phyloP scores from a whole-genome alignment of 805 yeast species.

The Metschnikowia matae region DNA sequence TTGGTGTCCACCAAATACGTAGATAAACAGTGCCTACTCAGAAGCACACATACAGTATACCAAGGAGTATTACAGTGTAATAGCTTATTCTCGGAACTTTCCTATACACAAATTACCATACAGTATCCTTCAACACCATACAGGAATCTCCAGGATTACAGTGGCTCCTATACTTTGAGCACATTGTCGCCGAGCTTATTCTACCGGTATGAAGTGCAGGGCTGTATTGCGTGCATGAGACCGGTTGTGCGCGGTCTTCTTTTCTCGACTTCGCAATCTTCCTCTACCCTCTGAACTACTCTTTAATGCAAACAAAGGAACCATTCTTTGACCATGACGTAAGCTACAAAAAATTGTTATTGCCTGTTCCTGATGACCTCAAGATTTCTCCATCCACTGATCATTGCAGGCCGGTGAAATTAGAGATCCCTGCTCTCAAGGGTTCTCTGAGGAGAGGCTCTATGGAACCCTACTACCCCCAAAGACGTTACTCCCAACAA shows the following conservation, averaged over 20 bases:
- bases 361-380: constrained; percentile 6
- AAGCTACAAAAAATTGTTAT: constrained; percentile 5
- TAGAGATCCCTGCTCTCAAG: constrained; percentile 8
- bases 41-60: too few relatives aligned
- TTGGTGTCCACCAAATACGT: too few relatives aligned
- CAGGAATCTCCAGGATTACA: too few relatives aligned
- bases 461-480: constrained; percentile 16
- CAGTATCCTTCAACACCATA: too few relatives aligned
- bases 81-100: too few relatives aligned
- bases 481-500: constrained; percentile 5
- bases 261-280: neutral
- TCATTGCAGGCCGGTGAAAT: constrained; percentile 4
- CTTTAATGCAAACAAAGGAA: constrained; percentile 14
- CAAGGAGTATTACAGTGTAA: too few relatives aligned
- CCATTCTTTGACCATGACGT: constrained; percentile 16
- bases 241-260: constrained; percentile 3
- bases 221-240: too few relatives aligned
- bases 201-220: neutral
- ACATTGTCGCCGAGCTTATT: too few relatives aligned
- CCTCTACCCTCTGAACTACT: neutral
- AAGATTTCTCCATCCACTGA: constrained; percentile 13
- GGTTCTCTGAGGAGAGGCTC: constrained; percentile 14
- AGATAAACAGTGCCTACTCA: too few relatives aligned
- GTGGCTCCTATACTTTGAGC: too few relatives aligned
- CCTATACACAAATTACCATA: too few relatives aligned